Base-by-base conservation (phyloP, 1,284 basidiomycete species). In the Cystobasidium pallidum region DNA sequence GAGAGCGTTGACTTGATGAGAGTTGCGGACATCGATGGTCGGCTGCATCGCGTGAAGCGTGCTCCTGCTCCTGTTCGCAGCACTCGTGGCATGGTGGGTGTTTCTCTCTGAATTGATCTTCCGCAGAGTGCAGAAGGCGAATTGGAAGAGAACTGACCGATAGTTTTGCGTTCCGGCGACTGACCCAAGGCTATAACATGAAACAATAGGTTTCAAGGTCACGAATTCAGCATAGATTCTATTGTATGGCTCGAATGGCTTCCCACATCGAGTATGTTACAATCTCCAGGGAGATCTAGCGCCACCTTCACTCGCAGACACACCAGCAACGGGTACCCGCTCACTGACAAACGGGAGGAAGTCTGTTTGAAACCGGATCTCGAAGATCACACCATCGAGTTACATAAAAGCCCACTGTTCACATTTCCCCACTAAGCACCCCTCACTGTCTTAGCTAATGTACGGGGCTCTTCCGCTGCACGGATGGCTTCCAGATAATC, bases 61-160 rank as follows among this genome's bases (percentile, higher is more conserved):
- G 54, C 54, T 57, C 19, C 54, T 34, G 30, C 32, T 34, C 54
- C 54, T 34, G 30, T 6, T 34, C 54, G 54, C 28, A 57, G 15
- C 26, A 57, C 17, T 57, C 54, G 54, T 36, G 54, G 54, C 54
- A 57, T 57, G 7, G 6, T 54, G 24, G 2, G 10, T 10, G 10
- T 26, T 28, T 54, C 6, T 54, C 7, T 3, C 43, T 39, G n/a
- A 51, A 6, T 4, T 30, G 54, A n/a, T 36, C 54, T n/a, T 32
- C 32, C 8, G 54, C n/a, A 57, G 36, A 34, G 54, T 36, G 54
- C 54, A 36, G 11, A 26, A 17, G 43, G 3, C 19, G 11, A 57
- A n/a, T 57, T 57, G 54, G 54, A 57, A 34, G 54, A 57, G 54
- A 57, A 57, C 7, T 17, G 32, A 57, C 15, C 6, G 2, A 57